phyloP scores from a whole-genome alignment of 2,329 filamentous ascomycete genomes.

The Sporothrix curviconia region DNA sequence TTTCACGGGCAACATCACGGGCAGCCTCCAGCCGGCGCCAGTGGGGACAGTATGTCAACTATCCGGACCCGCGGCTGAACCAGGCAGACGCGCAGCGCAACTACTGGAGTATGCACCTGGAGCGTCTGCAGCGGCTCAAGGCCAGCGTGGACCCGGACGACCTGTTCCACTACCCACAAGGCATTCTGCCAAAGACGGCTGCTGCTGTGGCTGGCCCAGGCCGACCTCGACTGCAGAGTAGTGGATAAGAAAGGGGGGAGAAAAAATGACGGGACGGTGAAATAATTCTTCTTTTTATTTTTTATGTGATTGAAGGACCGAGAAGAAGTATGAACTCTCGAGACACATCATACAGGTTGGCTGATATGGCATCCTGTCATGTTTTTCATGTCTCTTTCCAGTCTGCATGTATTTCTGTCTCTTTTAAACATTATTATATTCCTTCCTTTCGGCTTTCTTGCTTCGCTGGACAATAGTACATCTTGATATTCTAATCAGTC shows the following conservation, averaged over 20 bases:
- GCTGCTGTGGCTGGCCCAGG: background rate
- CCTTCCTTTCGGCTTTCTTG: too few relatives aligned
- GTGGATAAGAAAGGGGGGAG: too few relatives aligned
- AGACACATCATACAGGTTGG: background rate
- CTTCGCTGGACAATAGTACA: too few relatives aligned
- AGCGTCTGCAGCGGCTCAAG: conserved; percentile 31
- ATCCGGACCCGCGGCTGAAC: conserved; percentile 32
- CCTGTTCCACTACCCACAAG: conserved; percentile 37
- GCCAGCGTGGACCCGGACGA: conserved; percentile 31
- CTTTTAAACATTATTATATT: too few relatives aligned
- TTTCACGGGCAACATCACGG: conserved; percentile 31
- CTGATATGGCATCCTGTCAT: background rate
- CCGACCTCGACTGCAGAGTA: background rate
- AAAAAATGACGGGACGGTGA: too few relatives aligned
- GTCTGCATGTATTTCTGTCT: background rate
- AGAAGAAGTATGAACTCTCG: background rate
- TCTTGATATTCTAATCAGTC: too few relatives aligned
- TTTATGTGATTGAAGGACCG: background rate
- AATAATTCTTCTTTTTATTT: background rate
- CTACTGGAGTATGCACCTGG: conserved; percentile 34
- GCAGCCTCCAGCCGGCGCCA: conserved; percentile 21
- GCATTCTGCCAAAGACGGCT: conserved; percentile 22
- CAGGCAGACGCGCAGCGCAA: conserved; percentile 27
- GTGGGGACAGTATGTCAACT: conserved; percentile 38
- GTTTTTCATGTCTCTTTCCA: background rate